Conservation (phyloP, 2,329 filamentous ascomycete species). For the Xylaria sp. region DNA sequence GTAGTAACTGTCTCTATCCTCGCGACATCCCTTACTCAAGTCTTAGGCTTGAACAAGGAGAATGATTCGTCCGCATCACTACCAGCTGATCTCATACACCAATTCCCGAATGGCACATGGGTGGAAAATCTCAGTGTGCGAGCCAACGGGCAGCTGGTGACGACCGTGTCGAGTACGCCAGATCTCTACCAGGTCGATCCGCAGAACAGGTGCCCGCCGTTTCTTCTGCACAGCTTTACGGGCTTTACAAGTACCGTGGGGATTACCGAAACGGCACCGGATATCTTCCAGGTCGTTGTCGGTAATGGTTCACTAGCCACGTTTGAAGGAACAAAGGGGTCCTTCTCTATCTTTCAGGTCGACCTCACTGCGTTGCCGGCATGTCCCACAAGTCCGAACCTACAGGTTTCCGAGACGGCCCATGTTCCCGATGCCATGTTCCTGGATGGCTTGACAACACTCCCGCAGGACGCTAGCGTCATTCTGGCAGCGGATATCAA, state of each 20-base stretch:
- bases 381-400: background rate
- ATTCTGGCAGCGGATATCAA: background rate
- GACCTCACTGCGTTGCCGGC: background rate
- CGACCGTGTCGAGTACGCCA: background rate
- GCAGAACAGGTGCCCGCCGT: background rate
- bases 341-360: background rate
- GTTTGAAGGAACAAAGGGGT: background rate
- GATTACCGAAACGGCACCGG: background rate
- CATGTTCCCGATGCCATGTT: background rate
- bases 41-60: background rate
- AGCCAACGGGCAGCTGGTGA: background rate
- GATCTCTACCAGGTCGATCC: background rate
- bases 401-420: background rate
- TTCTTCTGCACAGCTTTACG: constrained; percentile 1
- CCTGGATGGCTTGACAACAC: background rate
- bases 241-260: background rate
- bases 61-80: background rate
- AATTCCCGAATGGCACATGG: constrained; percentile 3
- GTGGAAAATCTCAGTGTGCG: background rate
- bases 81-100: background rate
- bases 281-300: background rate
- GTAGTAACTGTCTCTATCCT: background rate
- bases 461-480: background rate
- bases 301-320: background rate
- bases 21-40: background rate